These are phyloP conservation scores for Euphrasia confusa DNA, from an alignment of 257 asterid genomes.

Conservation along the genomic window DNA sequence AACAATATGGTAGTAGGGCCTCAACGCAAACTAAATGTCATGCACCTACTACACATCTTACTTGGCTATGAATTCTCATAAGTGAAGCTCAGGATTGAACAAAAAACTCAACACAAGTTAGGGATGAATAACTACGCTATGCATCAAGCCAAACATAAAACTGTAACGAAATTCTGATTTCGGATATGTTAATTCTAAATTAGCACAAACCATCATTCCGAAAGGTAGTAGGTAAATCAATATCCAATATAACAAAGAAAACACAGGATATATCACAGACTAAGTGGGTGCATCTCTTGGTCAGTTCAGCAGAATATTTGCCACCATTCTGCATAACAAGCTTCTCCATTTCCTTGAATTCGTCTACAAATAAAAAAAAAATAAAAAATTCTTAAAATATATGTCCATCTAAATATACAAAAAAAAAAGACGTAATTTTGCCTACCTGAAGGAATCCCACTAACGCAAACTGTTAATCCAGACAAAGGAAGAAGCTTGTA, in stretches of 20 bases:
- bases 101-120: too few relatives aligned
- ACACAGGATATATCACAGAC: constrained; percentile 75
- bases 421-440: constrained; percentile 8
- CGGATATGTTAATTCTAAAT: constrained; percentile 7
- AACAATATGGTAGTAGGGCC: too few relatives aligned
- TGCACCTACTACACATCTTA: too few relatives aligned
- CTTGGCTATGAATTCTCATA: too few relatives aligned
- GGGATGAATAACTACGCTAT: too few relatives aligned
- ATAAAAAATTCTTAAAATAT: constrained; percentile 23
- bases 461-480: constrained; percentile 80
- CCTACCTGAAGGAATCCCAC: constrained; percentile 77
- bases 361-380: constrained; percentile 48
- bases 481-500: constrained; percentile 82
- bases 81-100: too few relatives aligned
- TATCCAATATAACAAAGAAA: constrained; percentile 18
- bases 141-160: not conserved
- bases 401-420: constrained; percentile 14
- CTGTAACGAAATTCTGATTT: constrained; percentile 8
- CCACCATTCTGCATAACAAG: constrained; percentile 77
- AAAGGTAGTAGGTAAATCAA: constrained; percentile 16
- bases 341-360: constrained; percentile 74
- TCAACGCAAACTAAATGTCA: too few relatives aligned
- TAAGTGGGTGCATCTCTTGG: constrained; percentile 88
- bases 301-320: constrained; percentile 82
- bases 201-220: constrained; percentile 11